A percentile compares a stretch with the other conserved stretches of the same genome.
Evolutionary conservation across 2,329 filamentous ascomycete species (phyloP).

Genomic region (Diplocarpon mali): DNA sequence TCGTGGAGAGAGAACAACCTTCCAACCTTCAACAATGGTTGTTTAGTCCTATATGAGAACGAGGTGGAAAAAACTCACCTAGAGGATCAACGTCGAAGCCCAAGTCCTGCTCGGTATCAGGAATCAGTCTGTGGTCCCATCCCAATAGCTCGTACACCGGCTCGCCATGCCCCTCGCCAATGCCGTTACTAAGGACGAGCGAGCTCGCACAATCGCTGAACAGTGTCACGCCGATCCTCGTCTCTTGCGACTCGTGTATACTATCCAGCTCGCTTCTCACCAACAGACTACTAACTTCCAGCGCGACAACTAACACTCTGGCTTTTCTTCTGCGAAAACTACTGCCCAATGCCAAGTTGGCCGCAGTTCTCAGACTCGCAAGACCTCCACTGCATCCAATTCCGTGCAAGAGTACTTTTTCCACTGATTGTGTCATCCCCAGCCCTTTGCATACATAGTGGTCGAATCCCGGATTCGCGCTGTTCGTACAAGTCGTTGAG

Average conservation of each 20-base stretch:
- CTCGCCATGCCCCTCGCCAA: constrained; percentile 33
- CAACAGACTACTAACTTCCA: constrained; percentile 50
- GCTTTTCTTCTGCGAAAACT: constrained; percentile 47
- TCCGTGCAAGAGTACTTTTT: constrained; percentile 55
- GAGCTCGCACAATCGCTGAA: constrained; percentile 65
- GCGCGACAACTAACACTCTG: constrained; percentile 52
- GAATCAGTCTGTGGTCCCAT: constrained; percentile 53
- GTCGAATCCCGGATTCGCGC: constrained; percentile 58
- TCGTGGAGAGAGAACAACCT: constrained; percentile 50
- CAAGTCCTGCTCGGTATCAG: constrained; percentile 50
- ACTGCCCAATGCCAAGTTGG: constrained; percentile 54
- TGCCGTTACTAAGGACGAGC: constrained; percentile 50
- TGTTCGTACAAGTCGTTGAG: constrained; percentile 58
- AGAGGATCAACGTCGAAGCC: constrained; percentile 54
- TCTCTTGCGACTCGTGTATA: constrained; percentile 45
- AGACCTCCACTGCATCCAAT: constrained; percentile 56
- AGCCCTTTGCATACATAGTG: constrained; percentile 50
- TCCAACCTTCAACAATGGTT: constrained; percentile 40
- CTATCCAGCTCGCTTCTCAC: constrained; percentile 55
- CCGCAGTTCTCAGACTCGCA: constrained; percentile 50
- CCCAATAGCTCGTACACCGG: constrained; percentile 48
- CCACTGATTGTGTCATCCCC: constrained; percentile 44
- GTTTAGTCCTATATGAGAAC: not conserved
- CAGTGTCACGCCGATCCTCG: constrained; percentile 52
- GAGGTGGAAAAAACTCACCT: constrained; percentile 32